These are phyloP conservation scores for Phytopythium helicoides DNA, from an alignment of 352 stramenopile genomes.

Conservation along the genomic window DNA sequence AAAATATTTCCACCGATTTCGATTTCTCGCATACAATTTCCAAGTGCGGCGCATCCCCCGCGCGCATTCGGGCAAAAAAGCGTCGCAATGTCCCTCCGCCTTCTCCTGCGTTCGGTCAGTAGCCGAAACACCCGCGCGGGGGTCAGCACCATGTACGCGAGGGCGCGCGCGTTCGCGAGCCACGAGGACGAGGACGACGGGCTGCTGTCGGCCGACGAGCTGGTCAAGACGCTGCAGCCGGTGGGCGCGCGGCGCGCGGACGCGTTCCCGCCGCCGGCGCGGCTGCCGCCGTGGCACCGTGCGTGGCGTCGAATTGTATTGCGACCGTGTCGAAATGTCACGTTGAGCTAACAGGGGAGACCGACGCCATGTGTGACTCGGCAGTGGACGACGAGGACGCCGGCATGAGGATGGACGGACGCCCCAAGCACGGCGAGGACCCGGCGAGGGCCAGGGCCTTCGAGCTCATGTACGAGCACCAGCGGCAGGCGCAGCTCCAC, in stretches of 20 bases:
- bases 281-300: neutral
- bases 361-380: neutral
- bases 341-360: no score
- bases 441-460: conserved; percentile 10
- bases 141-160: neutral
- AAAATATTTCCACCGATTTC: no score
- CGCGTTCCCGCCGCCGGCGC: conserved; percentile 1
- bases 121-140: no score
- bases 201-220: conserved; percentile 29
- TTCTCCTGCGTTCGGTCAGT: no score
- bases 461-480: conserved; percentile 24
- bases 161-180: neutral
- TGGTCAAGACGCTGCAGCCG: conserved; percentile 30
- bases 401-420: neutral
- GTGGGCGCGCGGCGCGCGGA: conserved; percentile 3
- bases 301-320: no score
- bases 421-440: conserved; percentile 2
- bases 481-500: conserved; percentile 22
- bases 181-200: conserved; percentile 13
- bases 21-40: no score
- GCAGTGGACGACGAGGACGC: conserved; percentile 1
- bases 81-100: no score
- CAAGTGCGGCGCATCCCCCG: no score
- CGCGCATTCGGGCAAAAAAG: no score
- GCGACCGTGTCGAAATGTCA: no score